Base-by-base conservation (phyloP, 2,329 filamentous ascomycete species). In the Cordyceps tenuipes region DNA sequence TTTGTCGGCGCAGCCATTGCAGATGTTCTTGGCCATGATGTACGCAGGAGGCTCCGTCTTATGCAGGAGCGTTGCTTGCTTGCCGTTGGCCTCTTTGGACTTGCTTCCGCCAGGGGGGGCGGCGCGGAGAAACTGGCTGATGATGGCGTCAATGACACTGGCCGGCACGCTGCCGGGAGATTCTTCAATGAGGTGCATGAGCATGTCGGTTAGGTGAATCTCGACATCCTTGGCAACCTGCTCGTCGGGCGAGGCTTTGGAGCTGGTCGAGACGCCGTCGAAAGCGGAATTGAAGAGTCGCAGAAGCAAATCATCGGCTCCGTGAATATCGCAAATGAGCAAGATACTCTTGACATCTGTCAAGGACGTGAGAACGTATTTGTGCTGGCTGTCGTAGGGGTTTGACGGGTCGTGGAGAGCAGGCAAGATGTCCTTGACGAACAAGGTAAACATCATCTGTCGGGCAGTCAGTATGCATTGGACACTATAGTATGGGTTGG, bases 321-420 rank as follows among this genome's bases (percentile, higher is more conserved):
- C 87, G 29, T 91, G 87, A 44, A 97, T 83, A 67, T 99, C 94
- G 63, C 90, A 89, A 65, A 99, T 82, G 46, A 99, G 84, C 9
- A 97, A 83, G 47, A 99, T 90, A 75, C 91, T 97, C 79, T 97
- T 96, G 66, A 96, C 89, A 66, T 96, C 91, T 60, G 91, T 87
- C 34, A 99, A 82, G 19, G 92, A 97, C 63, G 86, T 85, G 62
- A 99, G 80, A 63, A 97, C 89, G 69, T 95, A 94, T 74, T 94
- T 86, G 75, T 99, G 91, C 73, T 97, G 92, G 63, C 85, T 86
- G 73, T 96, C 93, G 78, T 97, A 97, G 10, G 92, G 87, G 71
- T 96, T 88, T 44, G 87, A 87, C 13, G 92, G 90, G 68, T 96
- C 88, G 68, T 90, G 88, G 29, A 97, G 84, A 50, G 91, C 86